Evolutionary conservation across 2,329 filamentous ascomycete genomes (phyloP).

Genomic region (Monosporascus ibericus): DNA sequence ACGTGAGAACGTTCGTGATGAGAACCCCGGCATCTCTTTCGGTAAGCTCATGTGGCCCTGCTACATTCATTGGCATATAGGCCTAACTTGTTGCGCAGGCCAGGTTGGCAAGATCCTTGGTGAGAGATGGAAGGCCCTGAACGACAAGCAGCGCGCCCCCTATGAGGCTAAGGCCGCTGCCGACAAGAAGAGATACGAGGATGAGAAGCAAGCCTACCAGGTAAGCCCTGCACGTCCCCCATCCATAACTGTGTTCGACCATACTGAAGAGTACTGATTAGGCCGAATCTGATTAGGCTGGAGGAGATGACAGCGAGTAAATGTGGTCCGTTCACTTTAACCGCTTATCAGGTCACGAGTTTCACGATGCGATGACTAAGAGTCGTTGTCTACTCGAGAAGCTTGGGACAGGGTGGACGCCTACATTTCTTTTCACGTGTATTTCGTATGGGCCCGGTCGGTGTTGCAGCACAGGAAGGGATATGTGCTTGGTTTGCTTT

Average conservation of each 20-base stretch:
- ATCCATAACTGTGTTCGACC: slow-evolving; percentile 6
- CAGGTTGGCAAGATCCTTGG: slow-evolving; percentile 98
- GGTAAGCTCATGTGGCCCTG: slow-evolving; percentile 48
- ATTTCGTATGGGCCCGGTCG: slow-evolving; percentile 26
- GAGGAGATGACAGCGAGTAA: slow-evolving; percentile 46
- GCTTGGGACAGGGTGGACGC: slow-evolving; percentile 17
- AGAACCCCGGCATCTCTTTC: slow-evolving; percentile 97
- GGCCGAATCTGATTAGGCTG: slow-evolving; percentile 42
- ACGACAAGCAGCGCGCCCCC: slow-evolving; percentile 84
- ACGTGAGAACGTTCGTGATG: slow-evolving; percentile 94
- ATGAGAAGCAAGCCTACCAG: slow-evolving; percentile 92
- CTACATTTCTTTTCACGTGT: slow-evolving; percentile 22
- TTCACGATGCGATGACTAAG: slow-evolving; percentile 23
- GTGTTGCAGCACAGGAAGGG: slow-evolving; percentile 28
- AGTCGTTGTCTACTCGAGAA: slow-evolving; percentile 15
- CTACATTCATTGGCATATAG: background rate
- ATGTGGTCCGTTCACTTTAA: slow-evolving; percentile 2
- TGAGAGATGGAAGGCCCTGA: slow-evolving; percentile 97
- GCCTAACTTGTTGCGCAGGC: slow-evolving; percentile 41
- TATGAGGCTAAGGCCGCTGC: slow-evolving; percentile 95
- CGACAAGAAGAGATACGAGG: slow-evolving; percentile 99
- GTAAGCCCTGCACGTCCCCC: slow-evolving; percentile 46
- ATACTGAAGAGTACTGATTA: slow-evolving; percentile 16
- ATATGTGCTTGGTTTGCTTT: slow-evolving; percentile 25
- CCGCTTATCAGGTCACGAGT: slow-evolving; percentile 12